These are phyloP conservation scores for Penicillium odoratum DNA, from an alignment of 495 filamentous ascomycete species.

Conservation along the genomic window DNA sequence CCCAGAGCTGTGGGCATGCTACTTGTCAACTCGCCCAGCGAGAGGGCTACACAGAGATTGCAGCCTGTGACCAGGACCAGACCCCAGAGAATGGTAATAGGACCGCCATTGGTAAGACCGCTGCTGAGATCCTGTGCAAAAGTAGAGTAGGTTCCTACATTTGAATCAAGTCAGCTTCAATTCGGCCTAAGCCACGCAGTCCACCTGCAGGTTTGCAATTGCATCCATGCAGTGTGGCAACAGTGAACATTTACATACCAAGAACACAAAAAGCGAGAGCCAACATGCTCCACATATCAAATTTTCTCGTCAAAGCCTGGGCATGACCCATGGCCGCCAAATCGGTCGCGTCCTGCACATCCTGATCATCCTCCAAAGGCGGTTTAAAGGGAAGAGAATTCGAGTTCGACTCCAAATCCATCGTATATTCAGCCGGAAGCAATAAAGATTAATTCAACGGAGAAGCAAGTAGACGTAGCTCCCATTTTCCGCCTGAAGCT, in stretches of 20 bases:
- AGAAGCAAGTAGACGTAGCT: constrained; percentile 13
- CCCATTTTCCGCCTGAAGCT: constrained; percentile 29
- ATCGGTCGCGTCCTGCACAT: constrained; percentile 50
- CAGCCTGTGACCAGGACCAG: constrained; percentile 45
- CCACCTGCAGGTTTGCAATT: too few relatives aligned
- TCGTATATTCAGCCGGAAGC: constrained; percentile 19
- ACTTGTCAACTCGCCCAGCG: constrained; percentile 48
- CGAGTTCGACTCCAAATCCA: constrained; percentile 39
- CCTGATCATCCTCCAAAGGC: constrained; percentile 33
- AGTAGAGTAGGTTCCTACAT: constrained; percentile 45
- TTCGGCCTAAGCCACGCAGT: not conserved
- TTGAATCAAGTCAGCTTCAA: not conserved
- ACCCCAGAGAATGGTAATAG: constrained; percentile 53
- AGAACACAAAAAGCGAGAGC: constrained; percentile 50
- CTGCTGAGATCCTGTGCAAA: constrained; percentile 49
- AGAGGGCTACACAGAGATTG: constrained; percentile 50
- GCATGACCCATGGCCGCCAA: constrained; percentile 53
- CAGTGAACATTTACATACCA: constrained; percentile 18
- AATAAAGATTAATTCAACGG: constrained; percentile 20
- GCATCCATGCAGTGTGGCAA: too few relatives aligned
- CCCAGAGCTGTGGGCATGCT: constrained; percentile 51
- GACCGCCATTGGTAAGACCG: constrained; percentile 47
- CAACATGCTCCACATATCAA: constrained; percentile 50
- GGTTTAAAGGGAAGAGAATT: constrained; percentile 34
- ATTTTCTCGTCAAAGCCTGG: constrained; percentile 51